phyloP scores from a whole-genome alignment of 495 filamentous ascomycete genomes.

The Aspergillus kassunensis region DNA sequence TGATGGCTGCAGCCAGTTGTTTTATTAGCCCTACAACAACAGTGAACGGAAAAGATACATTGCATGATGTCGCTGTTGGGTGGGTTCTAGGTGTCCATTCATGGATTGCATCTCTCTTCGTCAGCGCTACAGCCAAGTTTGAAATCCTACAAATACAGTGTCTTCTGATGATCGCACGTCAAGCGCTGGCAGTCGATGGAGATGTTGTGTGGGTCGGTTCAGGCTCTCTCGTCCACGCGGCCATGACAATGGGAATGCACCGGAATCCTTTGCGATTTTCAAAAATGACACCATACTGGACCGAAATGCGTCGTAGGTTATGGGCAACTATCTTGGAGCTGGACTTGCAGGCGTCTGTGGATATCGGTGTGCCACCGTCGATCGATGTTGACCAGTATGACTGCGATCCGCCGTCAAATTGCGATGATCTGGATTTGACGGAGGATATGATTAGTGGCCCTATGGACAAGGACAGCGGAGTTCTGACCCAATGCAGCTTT shows the following conservation, averaged over 20 bases:
- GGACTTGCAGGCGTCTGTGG: conserved; percentile 52
- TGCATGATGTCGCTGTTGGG: conserved; percentile 30
- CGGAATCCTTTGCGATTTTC: conserved; percentile 53
- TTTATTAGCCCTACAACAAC: conserved; percentile 29
- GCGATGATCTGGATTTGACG: conserved; percentile 53
- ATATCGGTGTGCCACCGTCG: conserved; percentile 50
- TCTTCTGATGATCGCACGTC: conserved; percentile 51
- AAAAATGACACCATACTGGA: conserved; percentile 42
- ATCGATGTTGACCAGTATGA: conserved; percentile 44
- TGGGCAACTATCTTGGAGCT: conserved; percentile 64
- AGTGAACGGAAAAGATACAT: conserved; percentile 23
- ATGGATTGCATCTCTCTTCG: conserved; percentile 50
- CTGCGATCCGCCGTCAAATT: conserved; percentile 52
- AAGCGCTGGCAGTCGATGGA: conserved; percentile 45
- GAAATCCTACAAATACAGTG: conserved; percentile 51
- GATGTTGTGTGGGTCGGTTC: conserved; percentile 55
- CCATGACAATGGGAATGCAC: conserved; percentile 58
- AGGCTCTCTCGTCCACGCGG: conserved; percentile 51
- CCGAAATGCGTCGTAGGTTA: conserved; percentile 54
- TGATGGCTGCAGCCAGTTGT: conserved; percentile 51
- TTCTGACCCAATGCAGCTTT: conserved; percentile 48
- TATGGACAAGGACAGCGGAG: conserved; percentile 25
- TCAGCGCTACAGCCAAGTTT: conserved; percentile 49
- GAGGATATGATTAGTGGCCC: conserved; percentile 37
- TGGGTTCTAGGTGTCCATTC: conserved; percentile 57